A percentile compares a stretch with the other conserved stretches of the same genome.
Evolutionary conservation across 805 yeast genomes (phyloP).

Genomic region (Candida montana): DNA sequence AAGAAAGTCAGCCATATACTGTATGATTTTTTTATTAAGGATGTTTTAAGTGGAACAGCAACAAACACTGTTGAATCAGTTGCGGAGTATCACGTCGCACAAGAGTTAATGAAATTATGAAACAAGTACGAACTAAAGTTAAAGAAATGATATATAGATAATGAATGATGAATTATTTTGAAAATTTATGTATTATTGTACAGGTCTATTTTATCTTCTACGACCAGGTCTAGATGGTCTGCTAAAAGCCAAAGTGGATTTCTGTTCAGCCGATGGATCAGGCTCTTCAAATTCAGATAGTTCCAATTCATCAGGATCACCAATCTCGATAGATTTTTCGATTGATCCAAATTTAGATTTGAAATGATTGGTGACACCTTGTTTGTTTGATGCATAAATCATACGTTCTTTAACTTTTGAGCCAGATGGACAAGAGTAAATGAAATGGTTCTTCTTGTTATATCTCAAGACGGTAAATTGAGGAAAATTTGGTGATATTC

Average conservation of each 20-base stretch:
- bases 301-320: conserved; percentile 68
- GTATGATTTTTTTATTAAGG: conserved; percentile 34
- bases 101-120: conserved; percentile 7
- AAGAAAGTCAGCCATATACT: conserved; percentile 55
- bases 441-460: conserved; percentile 45
- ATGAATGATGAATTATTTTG: conserved; percentile 1
- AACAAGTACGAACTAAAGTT: background rate
- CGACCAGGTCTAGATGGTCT: conserved; percentile 74
- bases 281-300: conserved; percentile 37
- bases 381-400: conserved; percentile 82
- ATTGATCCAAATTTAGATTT: conserved; percentile 26
- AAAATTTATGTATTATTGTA: background rate
- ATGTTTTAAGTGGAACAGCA: background rate
- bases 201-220: conserved; percentile 26
- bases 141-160: background rate
- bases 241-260: conserved; percentile 34
- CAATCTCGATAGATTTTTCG: conserved; percentile 56
- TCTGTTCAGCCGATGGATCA: conserved; percentile 12
- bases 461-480: conserved; percentile 54
- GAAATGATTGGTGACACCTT: conserved; percentile 51
- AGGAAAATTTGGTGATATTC: conserved; percentile 40
- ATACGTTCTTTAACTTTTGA: conserved; percentile 86
- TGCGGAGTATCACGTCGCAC: conserved; percentile 14
- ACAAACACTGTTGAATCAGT: conserved; percentile 14
- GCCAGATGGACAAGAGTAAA: conserved; percentile 86